Evolutionary conservation across 148 eudicot genomes (phyloP).

Genomic region (Nepenthes gracilis): DNA sequence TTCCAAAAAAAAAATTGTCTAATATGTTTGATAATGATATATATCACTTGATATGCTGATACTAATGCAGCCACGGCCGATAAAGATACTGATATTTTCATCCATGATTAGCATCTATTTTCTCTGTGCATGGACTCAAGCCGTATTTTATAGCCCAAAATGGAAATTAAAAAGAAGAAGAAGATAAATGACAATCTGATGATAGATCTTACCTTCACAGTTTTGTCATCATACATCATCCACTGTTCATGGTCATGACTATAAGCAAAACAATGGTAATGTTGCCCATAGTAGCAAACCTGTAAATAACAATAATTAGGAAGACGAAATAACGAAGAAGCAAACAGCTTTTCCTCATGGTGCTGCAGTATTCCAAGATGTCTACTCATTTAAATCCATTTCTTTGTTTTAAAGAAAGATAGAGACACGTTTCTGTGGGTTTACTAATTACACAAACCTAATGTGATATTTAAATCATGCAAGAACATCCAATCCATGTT

Average conservation of each 20-base stretch:
- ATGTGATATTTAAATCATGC: too few relatives aligned
- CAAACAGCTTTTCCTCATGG: neutral
- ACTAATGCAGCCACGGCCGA: too few relatives aligned
- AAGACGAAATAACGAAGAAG: neutral
- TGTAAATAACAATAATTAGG: slow-evolving; percentile 1
- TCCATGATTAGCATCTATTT: too few relatives aligned
- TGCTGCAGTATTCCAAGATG: neutral
- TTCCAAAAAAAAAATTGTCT: too few relatives aligned
- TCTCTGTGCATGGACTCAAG: neutral
- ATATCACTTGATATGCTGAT: too few relatives aligned
- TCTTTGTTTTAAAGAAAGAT: too few relatives aligned
- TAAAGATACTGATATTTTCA: too few relatives aligned
- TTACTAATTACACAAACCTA: too few relatives aligned
- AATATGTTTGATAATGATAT: too few relatives aligned
- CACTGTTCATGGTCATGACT: slow-evolving; percentile 61
- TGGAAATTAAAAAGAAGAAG: neutral
- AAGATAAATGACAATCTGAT: neutral
- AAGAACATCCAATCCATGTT: too few relatives aligned
- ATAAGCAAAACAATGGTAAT: slow-evolving; percentile 94
- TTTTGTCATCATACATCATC: slow-evolving; percentile 97
- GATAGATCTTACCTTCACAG: slow-evolving; percentile 62
- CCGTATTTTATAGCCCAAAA: neutral
- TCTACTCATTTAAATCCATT: too few relatives aligned
- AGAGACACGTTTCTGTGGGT: too few relatives aligned
- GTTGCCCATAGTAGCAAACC: slow-evolving; percentile 99